phyloP scores from a whole-genome alignment of 345 rosid species.

The Gossypium stocksii region DNA sequence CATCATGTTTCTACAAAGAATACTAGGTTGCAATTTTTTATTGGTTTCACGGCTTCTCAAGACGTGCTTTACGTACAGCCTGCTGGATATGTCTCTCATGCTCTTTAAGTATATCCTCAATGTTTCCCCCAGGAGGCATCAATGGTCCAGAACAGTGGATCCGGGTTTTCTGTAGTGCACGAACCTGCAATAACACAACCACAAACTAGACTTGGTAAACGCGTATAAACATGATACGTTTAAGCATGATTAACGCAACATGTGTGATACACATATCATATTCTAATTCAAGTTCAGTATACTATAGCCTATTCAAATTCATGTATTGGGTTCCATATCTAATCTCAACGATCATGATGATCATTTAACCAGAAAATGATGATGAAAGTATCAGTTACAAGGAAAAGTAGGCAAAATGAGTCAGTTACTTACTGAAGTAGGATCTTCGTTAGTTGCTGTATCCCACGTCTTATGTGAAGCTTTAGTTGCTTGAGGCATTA shows the following conservation, averaged over 20 bases:
- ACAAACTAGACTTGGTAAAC: not conserved
- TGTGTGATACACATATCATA: not conserved
- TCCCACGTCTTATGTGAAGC: constrained; percentile 12
- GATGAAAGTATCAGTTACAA: not conserved
- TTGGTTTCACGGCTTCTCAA: constrained; percentile 47
- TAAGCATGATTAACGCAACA: not conserved
- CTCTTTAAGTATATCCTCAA: constrained; percentile 78
- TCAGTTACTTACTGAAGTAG: constrained; percentile 27
- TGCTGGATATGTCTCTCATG: constrained; percentile 93
- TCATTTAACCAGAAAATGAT: not conserved
- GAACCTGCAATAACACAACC: constrained; percentile 41
- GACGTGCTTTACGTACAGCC: constrained; percentile 76
- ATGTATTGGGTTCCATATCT: not conserved
- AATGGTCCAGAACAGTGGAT: constrained; percentile 87
- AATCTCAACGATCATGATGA: not conserved
- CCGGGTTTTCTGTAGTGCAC: constrained; percentile 60
- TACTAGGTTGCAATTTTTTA: constrained; percentile 23
- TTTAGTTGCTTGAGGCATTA: constrained; percentile 23
- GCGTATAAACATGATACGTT: not conserved
- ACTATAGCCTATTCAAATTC: not conserved
- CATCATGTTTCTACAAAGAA: constrained; percentile 16
- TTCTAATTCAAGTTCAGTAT: not conserved
- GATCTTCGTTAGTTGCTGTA: constrained; percentile 19
- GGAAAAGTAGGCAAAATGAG: not conserved
- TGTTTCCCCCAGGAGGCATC: constrained; percentile 86